A percentile compares a stretch with the other conserved stretches of the same genome.
Conservation (phyloP, 345 rosid species). For the Populus nigra region DNA sequence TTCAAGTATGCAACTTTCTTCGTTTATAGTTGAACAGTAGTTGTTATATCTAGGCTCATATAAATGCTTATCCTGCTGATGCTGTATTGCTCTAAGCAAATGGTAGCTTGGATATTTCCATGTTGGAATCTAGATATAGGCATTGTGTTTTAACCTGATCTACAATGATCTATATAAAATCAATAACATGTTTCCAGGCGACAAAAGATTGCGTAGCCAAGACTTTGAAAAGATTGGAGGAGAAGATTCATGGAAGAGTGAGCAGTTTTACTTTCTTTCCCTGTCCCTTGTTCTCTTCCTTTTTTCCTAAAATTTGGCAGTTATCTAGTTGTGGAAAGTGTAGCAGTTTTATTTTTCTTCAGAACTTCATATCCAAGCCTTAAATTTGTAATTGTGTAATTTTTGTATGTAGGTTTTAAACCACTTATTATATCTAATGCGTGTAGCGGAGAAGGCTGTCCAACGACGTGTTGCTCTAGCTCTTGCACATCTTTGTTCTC, state of each 20-base stretch:
- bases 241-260: constrained; percentile 94
- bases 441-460: constrained; percentile 73
- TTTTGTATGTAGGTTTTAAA: constrained; percentile 64
- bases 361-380: constrained; percentile 2
- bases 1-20: constrained; percentile 58
- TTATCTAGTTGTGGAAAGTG: background rate
- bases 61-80: background rate
- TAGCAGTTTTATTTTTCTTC: background rate
- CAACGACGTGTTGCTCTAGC: constrained; percentile 89
- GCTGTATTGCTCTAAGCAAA: background rate
- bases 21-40: constrained; percentile 2
- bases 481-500: constrained; percentile 91
- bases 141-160: constrained; percentile 11
- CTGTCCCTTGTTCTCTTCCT: background rate
- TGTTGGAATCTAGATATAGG: constrained; percentile 7
- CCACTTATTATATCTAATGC: constrained; percentile 84
- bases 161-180: constrained; percentile 1
- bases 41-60: background rate
- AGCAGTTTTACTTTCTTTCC: constrained; percentile 6
- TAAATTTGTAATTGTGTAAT: constrained; percentile 16
- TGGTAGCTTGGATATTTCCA: constrained; percentile 4
- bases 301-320: constrained; percentile 1
- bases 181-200: constrained; percentile 51
- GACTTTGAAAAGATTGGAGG: constrained; percentile 94
- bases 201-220: constrained; percentile 98